Evolutionary conservation across 495 filamentous ascomycete genomes (phyloP), one percentile per base, ranked within the genome.

Genomic region (Clohesyomyces aquaticus): DNA sequence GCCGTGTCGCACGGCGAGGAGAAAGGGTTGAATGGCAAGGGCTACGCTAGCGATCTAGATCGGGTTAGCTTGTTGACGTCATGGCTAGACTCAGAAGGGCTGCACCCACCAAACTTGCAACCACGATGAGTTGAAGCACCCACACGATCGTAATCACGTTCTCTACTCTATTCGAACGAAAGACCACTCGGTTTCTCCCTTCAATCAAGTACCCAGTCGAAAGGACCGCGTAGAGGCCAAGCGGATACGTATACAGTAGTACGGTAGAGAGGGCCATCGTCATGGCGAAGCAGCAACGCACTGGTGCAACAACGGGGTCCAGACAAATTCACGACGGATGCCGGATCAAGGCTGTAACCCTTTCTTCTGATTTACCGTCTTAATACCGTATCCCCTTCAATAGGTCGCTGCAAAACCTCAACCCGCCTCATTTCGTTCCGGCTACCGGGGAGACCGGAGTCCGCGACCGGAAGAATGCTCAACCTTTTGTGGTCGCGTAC

Each of bases 221-320:
- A 4, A 55, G 51, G 18, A 41, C 38, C 12, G 3, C 38, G 21
- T 55, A 55, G n/a, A 55, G 21, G 8, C 26, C 51, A 43, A 56
- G 18, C 19, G 53, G 53, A 35, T 56, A 56, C 22, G 53, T 35
- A 21, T 56, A 56, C 1, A 56, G 19, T 18, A 56, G 9, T 16
- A 41, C 32, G 6, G n/a, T 14, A 21, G 2, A 28, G 21, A 42
- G 6, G 4, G 28, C 27, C 11, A 28, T 11, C 10, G 26, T 19
- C 50, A 53, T 53, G 28, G 16, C 12, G 8, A 19, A 32, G 12
- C n/a, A n/a, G n/a, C n/a, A n/a, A n/a, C n/a, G 23, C 2, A 29
- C 50, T n/a, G 28, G 50, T 29, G 26, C 14, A 53, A 27, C 14
- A n/a, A 19, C 12, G 50, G 10, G 25, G 14, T 19, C 3, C 3